Base-by-base conservation (phyloP, 495 filamentous ascomycete species). In the Podospora didyma region DNA sequence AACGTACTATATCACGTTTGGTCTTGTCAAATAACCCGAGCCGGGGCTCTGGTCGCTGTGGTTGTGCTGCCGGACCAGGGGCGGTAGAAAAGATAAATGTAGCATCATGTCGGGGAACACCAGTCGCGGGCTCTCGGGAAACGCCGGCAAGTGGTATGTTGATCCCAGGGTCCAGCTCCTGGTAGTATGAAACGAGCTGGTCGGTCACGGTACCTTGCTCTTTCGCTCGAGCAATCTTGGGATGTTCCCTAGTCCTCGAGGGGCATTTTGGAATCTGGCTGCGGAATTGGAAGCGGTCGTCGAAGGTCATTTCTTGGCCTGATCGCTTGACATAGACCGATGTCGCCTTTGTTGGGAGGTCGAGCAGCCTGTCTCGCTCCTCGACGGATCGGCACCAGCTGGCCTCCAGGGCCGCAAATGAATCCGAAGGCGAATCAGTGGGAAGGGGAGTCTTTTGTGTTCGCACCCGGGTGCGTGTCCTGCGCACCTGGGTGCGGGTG, bases 71-170 rank as follows among this genome's bases (percentile, higher is more conserved):
- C 26, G 9, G 26, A 9, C 26, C 9, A 31, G 26, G 17, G 21
- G n/a, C 7, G 54, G 23, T n/a, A n/a, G 9, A 4, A 3, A 9
- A 9, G 26, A 31, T 9, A 4, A 31, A 31, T 9, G 3, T 3
- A 9, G 26, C 26, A 3, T 31, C 9, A 9, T 3, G 26, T 31
- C 26, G 26, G 26, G 26, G 26, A 9, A 9, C 26, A 31, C 26
- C 3, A 31, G 26, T 31, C 26, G 4, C 9, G 9, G 3, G 26
- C 9, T 31, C 9, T 31, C 26, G n/a, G 21, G 53, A 17, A 0
- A 45, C 35, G 7, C 74, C 73, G 23, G 74, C 75, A 0, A 66
- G 44, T 5, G 68, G 64, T 5, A 70, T 28, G 51, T 54, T 50
- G 14, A 53, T 31, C 6, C 51, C 20, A 11, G 51, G 51, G 0